Evolutionary conservation across 1,284 basidiomycete genomes (phyloP).

Genomic region (Cutaneotrichosporon sp.): DNA sequence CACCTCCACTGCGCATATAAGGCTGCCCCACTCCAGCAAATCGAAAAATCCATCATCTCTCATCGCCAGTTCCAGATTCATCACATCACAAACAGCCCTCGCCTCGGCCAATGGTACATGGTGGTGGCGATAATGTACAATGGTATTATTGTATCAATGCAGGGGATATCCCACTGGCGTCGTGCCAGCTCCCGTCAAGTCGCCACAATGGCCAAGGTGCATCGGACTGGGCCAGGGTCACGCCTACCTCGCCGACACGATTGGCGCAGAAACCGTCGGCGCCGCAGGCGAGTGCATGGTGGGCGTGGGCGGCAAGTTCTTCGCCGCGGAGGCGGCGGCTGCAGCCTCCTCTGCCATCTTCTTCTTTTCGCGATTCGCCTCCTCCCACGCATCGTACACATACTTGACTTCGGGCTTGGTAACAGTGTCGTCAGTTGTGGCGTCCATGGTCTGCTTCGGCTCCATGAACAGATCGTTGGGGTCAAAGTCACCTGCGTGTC

Average conservation of each 20-base stretch:
- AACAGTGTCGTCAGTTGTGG: constrained; percentile 30
- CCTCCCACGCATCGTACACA: constrained; percentile 53
- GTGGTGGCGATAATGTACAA: constrained; percentile 4
- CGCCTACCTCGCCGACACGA: constrained; percentile 4
- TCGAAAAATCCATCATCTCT: not conserved
- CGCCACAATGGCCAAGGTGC: not conserved
- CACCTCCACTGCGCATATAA: not conserved
- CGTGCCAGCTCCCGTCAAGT: not conserved
- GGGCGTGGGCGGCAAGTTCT: not conserved
- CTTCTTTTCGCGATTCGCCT: constrained; percentile 27
- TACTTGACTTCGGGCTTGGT: constrained; percentile 41
- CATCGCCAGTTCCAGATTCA: not conserved
- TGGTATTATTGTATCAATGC: constrained; percentile 15
- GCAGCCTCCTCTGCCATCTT: too few species aligned
- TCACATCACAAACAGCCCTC: not conserved
- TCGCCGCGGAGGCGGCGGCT: constrained; percentile 3
- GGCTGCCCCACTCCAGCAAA: not conserved
- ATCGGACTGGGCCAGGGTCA: not conserved
- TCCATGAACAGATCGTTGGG: constrained; percentile 48
- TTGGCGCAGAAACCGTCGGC: not conserved
- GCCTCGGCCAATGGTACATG: constrained; percentile 8
- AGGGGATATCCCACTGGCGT: constrained; percentile 12
- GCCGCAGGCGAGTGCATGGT: constrained; percentile 4
- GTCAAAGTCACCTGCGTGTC: constrained; percentile 36
- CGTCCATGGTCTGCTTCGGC: constrained; percentile 12